Evolutionary conservation across 805 yeast genomes (phyloP).

Genomic region (Candida michaelii): DNA sequence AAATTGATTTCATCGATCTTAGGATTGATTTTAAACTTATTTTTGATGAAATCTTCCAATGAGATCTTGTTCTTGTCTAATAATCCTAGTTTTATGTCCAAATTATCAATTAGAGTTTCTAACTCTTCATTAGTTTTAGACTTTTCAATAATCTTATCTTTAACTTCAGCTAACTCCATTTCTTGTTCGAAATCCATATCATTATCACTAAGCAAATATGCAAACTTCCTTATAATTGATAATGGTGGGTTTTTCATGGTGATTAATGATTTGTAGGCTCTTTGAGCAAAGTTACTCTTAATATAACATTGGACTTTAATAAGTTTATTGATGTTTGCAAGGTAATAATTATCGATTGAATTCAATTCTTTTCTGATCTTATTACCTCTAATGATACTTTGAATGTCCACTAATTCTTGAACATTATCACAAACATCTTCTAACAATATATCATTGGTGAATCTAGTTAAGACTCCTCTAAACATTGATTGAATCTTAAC

Average conservation of each 20-base stretch:
- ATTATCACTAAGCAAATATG: slow-evolving; percentile 68
- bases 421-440: slow-evolving; percentile 53
- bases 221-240: slow-evolving; percentile 72
- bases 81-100: slow-evolving; percentile 75
- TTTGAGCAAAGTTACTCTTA: slow-evolving; percentile 64
- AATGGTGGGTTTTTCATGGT: slow-evolving; percentile 75
- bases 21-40: slow-evolving; percentile 27
- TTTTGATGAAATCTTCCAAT: slow-evolving; percentile 64
- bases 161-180: slow-evolving; percentile 60
- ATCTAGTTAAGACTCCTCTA: slow-evolving; percentile 64
- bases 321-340: slow-evolving; percentile 54
- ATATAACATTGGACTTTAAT: slow-evolving; percentile 73
- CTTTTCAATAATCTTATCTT: slow-evolving; percentile 67
- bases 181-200: slow-evolving; percentile 77
- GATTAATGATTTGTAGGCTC: slow-evolving; percentile 72
- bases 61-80: slow-evolving; percentile 78
- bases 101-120: slow-evolving; percentile 71
- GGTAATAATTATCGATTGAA: slow-evolving; percentile 48
- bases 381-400: slow-evolving; percentile 54
- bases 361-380: slow-evolving; percentile 36
- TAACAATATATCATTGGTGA: slow-evolving; percentile 50
- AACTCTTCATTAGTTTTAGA: slow-evolving; percentile 69
- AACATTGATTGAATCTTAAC: slow-evolving; percentile 54
- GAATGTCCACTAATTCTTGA: slow-evolving; percentile 45
- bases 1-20: slow-evolving; percentile 21